Percentiles rank a stretch among this genome's conserved stretches.
phyloP scores from a whole-genome alignment of 352 stramenopile genomes.

The Blastocystis sp. region DNA sequence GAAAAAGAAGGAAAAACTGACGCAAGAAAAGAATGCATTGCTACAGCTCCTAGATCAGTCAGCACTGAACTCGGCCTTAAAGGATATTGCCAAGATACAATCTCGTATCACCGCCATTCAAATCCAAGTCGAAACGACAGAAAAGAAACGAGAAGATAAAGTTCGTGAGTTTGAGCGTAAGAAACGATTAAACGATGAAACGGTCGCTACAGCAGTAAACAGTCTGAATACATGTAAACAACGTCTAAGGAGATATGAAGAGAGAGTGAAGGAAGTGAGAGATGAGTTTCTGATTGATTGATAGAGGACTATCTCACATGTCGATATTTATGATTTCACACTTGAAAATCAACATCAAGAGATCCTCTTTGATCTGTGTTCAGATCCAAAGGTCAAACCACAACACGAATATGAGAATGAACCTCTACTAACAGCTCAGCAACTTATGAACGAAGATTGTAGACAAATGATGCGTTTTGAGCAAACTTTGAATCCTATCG shows the following conservation, averaged over 20 bases:
- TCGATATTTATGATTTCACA: background rate
- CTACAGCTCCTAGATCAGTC: background rate
- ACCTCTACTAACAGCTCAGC: background rate
- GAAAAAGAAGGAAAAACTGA: background rate
- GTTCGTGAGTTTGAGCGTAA: background rate
- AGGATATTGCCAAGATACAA: background rate
- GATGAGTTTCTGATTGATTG: background rate
- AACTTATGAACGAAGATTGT: background rate
- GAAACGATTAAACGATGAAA: background rate
- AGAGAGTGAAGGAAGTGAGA: background rate
- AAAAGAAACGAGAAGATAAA: background rate
- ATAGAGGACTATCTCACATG: background rate
- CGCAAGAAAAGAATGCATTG: background rate
- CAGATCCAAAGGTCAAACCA: background rate
- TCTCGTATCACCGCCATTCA: background rate
- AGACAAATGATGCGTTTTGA: background rate
- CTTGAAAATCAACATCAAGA: background rate
- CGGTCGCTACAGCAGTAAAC: background rate
- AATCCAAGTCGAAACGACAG: background rate
- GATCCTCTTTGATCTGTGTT: background rate
- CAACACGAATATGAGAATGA: background rate
- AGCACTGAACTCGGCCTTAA: too few relatives aligned
- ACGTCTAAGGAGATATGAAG: background rate
- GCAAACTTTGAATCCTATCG: background rate
- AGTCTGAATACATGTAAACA: background rate